Evolutionary conservation across 768 basidiomycete genomes (phyloP), one percentile per base, ranked within the genome.

Genomic region (Naganishia randhawae): DNA sequence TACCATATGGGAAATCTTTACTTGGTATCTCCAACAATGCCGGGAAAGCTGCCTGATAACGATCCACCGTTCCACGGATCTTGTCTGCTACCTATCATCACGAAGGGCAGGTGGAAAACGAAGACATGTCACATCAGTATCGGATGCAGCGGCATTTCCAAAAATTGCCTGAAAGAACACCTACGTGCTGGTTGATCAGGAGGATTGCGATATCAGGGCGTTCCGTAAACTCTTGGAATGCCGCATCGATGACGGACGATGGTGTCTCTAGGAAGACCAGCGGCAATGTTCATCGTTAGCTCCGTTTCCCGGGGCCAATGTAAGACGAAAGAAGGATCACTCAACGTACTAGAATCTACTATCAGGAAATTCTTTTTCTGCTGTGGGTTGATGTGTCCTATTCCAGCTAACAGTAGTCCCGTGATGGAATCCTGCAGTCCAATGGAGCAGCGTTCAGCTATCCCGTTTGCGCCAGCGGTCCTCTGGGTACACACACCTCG

Each of bases 331-430:
- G n/a, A n/a, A n/a, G n/a, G n/a, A n/a, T n/a, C n/a, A n/a, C n/a
- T n/a, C n/a, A 10, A 83, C 89, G 71, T 76, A 97, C 96, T 99
- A 11, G 88, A 77, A 74, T 97, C 95, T 42, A 97, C 96, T 35
- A 97, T 87, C 52, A 98, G 83, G 80, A 99, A 98, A 83, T 97
- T 99, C 88, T 96, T 96, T 84, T 89, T 91, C 82, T 92, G 91
- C 50, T 89, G 85, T 68, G 89, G 87, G 73, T 89, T 88, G 71
- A 97, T 84, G 80, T 99, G 90, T 0, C 96, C 96, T 52, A 98
- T 86, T 39, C 96, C 96, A 7, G 96, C 96, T 54, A 99, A 85
- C 48, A 99, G 85, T 17, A 98, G 85, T 48, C 96, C 96, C 0
- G 96, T 98, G 70, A 98, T 91, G 3, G 95, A 92, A 82, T 99